Percentiles rank a stretch among this genome's conserved stretches.
phyloP scores from a whole-genome alignment of 2,329 filamentous ascomycete genomes.

The Cordyceps farinosa region DNA sequence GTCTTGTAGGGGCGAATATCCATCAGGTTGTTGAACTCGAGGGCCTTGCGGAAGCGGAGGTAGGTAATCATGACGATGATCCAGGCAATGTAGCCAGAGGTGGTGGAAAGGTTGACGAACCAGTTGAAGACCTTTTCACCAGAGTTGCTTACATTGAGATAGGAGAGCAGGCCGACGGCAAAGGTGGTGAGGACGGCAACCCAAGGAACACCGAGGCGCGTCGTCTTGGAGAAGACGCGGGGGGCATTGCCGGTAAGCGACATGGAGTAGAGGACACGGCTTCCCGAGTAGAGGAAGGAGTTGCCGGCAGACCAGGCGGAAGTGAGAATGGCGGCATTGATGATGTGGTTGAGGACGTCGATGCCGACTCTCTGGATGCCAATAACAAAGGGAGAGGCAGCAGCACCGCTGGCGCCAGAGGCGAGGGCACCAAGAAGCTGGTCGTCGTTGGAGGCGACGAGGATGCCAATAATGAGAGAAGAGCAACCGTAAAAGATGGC shows the following conservation, averaged over 20 bases:
- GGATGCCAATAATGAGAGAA: slow-evolving; percentile 57
- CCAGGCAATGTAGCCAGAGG: slow-evolving; percentile 59
- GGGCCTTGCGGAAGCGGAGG: slow-evolving; percentile 56
- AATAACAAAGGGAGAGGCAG: slow-evolving; percentile 61
- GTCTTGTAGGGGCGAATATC: slow-evolving; percentile 50
- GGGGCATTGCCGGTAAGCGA: slow-evolving; percentile 65
- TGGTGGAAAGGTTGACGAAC: slow-evolving; percentile 68
- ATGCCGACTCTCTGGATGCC: slow-evolving; percentile 67
- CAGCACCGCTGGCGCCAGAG: slow-evolving; percentile 37
- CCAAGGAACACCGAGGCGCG: slow-evolving; percentile 58
- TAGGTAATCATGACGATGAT: slow-evolving; percentile 56
- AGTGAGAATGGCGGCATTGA: slow-evolving; percentile 66
- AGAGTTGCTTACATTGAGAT: slow-evolving; percentile 62
- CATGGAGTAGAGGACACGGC: slow-evolving; percentile 67
- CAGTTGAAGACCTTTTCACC: slow-evolving; percentile 65
- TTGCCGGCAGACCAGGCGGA: slow-evolving; percentile 62
- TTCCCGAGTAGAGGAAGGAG: slow-evolving; percentile 63
- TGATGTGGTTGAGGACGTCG: slow-evolving; percentile 58
- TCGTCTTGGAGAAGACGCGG: slow-evolving; percentile 55
- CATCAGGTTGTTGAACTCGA: slow-evolving; percentile 49
- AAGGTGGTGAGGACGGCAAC: slow-evolving; percentile 51
- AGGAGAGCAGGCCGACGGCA: slow-evolving; percentile 62
- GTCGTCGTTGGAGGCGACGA: slow-evolving; percentile 62
- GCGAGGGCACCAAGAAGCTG: slow-evolving; percentile 57
- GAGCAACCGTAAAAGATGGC: slow-evolving; percentile 62